These are phyloP conservation scores for Fusarium dimerum DNA, from an alignment of 2,329 filamentous ascomycete genomes.

Conservation along the genomic window DNA sequence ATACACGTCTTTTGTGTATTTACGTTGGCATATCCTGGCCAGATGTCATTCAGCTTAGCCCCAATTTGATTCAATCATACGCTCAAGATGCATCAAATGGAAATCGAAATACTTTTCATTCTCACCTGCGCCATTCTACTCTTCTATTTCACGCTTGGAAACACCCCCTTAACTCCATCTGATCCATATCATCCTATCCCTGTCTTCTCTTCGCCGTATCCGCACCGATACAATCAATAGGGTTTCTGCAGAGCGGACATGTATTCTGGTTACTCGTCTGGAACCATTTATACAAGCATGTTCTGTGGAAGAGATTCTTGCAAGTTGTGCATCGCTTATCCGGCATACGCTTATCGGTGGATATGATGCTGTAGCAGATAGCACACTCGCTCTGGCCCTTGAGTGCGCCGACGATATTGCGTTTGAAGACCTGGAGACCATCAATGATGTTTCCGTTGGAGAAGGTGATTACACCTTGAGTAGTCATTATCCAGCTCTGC, in stretches of 20 bases:
- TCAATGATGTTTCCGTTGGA: constrained; percentile 88
- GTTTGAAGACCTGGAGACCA: constrained; percentile 79
- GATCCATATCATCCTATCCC: constrained; percentile 5
- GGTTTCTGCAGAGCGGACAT: constrained; percentile 90
- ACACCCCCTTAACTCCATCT: constrained; percentile 2
- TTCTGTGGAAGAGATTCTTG: constrained; percentile 88
- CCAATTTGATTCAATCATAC: neutral
- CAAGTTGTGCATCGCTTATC: constrained; percentile 92
- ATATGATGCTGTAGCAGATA: constrained; percentile 95
- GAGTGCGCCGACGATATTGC: constrained; percentile 83
- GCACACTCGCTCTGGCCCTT: constrained; percentile 95
- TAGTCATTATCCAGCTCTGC: constrained; percentile 86
- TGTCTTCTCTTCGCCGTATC: constrained; percentile 42
- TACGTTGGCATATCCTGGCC: neutral
- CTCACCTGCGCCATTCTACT: constrained; percentile 5
- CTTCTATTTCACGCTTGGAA: neutral
- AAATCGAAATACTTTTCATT: neutral
- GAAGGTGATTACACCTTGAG: constrained; percentile 91
- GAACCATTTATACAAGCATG: constrained; percentile 96
- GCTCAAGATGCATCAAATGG: neutral
- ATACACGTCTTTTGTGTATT: no score
- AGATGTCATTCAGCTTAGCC: neutral
- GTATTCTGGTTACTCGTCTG: constrained; percentile 88
- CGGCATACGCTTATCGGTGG: constrained; percentile 82
- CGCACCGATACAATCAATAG: constrained; percentile 64